phyloP scores from a whole-genome alignment of 2,329 filamentous ascomycete species.

The Ascochyta pisi region DNA sequence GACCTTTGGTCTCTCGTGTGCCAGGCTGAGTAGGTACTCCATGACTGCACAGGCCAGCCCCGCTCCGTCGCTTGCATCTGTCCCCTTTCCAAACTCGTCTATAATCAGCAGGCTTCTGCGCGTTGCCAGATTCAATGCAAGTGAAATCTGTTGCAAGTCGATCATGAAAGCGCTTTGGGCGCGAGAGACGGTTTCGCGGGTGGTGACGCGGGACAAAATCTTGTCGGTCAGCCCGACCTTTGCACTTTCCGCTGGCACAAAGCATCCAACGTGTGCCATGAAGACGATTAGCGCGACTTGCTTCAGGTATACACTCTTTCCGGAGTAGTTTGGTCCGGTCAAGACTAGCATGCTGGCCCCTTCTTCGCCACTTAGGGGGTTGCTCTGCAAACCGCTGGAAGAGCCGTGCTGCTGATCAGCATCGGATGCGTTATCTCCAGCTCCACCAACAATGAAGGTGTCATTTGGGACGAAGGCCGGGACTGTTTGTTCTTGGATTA shows the following conservation, averaged over 20 bases:
- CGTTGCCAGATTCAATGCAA: slow-evolving; percentile 77
- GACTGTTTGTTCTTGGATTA: slow-evolving; percentile 84
- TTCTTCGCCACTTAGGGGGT: slow-evolving; percentile 11
- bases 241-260: slow-evolving; percentile 80
- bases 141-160: slow-evolving; percentile 85
- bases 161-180: slow-evolving; percentile 75
- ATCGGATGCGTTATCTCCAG: slow-evolving; percentile 21
- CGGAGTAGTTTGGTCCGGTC: slow-evolving; percentile 95
- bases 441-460: slow-evolving; percentile 71
- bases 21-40: slow-evolving; percentile 61
- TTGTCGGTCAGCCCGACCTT: slow-evolving; percentile 88
- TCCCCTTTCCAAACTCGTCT: slow-evolving; percentile 86
- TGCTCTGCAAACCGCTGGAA: not conserved
- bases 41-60: slow-evolving; percentile 69
- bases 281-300: slow-evolving; percentile 91
- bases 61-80: slow-evolving; percentile 68
- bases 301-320: slow-evolving; percentile 95
- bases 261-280: slow-evolving; percentile 88
- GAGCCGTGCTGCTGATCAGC: not conserved
- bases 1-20: slow-evolving; percentile 62
- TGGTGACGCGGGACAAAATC: slow-evolving; percentile 85
- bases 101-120: slow-evolving; percentile 81
- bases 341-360: slow-evolving; percentile 75
- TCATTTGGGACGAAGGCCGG: slow-evolving; percentile 84
- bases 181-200: slow-evolving; percentile 70